Evolutionary conservation across 2,329 filamentous ascomycete species (phyloP).

Genomic region (Hymenoscyphus occultus): DNA sequence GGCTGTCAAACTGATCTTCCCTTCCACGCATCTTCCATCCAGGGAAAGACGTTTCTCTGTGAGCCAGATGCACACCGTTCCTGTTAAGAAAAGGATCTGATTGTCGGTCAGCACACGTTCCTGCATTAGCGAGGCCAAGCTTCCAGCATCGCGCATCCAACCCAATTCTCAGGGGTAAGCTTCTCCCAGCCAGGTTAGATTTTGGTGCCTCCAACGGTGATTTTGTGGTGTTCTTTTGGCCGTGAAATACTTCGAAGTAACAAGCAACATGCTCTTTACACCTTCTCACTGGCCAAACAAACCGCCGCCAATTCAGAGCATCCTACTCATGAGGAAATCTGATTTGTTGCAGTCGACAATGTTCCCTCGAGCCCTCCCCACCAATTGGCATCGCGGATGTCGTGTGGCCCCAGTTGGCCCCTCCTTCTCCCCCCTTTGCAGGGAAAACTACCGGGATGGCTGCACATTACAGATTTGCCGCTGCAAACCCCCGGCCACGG

Average conservation of each 20-base stretch:
- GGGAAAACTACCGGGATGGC: slow-evolving; percentile 1
- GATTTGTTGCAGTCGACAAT: not conserved
- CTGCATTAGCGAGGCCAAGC: slow-evolving; percentile 4
- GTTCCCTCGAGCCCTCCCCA: not conserved
- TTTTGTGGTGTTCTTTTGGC: not conserved
- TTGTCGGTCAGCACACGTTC: not conserved
- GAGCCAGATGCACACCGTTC: slow-evolving; percentile 1
- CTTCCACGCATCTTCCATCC: slow-evolving; percentile 1
- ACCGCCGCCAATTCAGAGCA: not conserved
- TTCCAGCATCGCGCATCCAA: not conserved
- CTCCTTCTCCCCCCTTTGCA: slow-evolving; percentile 5
- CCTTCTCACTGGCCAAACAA: not conserved
- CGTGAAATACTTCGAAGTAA: not conserved
- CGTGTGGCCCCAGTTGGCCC: not conserved
- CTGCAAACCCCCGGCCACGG: not conserved
- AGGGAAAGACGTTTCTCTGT: not conserved
- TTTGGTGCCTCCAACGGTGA: not conserved
- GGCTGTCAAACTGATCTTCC: not conserved
- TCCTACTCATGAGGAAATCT: not conserved
- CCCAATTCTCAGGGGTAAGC: slow-evolving; percentile 3
- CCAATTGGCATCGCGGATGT: not conserved
- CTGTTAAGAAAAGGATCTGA: not conserved
- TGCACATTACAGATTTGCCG: slow-evolving; percentile 13
- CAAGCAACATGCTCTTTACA: slow-evolving; percentile 1
- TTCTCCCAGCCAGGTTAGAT: not conserved